A percentile compares a stretch with the other conserved stretches of the same genome.
These are phyloP conservation scores for Biscogniauxia mediterranea DNA, from an alignment of 2,329 filamentous ascomycete species.

Conservation along the genomic window DNA sequence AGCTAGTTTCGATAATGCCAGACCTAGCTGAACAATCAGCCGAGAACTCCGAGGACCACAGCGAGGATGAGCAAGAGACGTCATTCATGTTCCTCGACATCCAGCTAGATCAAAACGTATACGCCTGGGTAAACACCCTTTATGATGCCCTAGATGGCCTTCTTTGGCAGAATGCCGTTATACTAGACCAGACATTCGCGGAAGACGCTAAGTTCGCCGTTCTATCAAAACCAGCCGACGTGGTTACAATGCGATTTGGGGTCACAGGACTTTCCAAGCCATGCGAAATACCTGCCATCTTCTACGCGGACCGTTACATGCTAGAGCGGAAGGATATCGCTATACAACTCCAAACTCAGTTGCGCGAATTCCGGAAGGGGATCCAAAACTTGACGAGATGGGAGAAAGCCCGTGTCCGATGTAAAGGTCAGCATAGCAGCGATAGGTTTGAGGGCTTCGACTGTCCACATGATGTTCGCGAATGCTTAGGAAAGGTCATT, in stretches of 20 bases:
- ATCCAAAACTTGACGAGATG: slow-evolving; percentile 20
- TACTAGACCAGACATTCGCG: slow-evolving; percentile 33
- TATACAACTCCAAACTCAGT: slow-evolving; percentile 41
- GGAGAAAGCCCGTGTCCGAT: slow-evolving; percentile 19
- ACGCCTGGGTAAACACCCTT: slow-evolving; percentile 40
- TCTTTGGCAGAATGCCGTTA: slow-evolving; percentile 46
- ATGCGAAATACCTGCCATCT: slow-evolving; percentile 49
- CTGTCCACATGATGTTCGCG: slow-evolving; percentile 22
- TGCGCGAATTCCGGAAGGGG: slow-evolving; percentile 24
- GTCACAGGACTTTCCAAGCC: slow-evolving; percentile 41
- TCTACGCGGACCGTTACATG: slow-evolving; percentile 56
- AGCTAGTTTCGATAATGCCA: slow-evolving; percentile 16
- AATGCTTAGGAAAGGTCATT: slow-evolving; percentile 27
- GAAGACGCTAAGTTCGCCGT: slow-evolving; percentile 41
- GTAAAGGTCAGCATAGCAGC: slow-evolving; percentile 22
- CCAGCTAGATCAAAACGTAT: slow-evolving; percentile 37
- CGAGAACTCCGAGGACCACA: slow-evolving; percentile 25
- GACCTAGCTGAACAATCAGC: slow-evolving; percentile 4
- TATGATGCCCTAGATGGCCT: slow-evolving; percentile 49
- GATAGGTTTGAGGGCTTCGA: slow-evolving; percentile 23
- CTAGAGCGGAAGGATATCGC: slow-evolving; percentile 45
- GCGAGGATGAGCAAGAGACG: slow-evolving; percentile 34
- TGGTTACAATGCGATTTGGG: slow-evolving; percentile 47
- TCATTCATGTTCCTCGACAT: slow-evolving; percentile 44
- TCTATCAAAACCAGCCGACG: slow-evolving; percentile 47